A percentile compares a stretch with the other conserved stretches of the same genome.
phyloP scores from a whole-genome alignment of 1,284 basidiomycete genomes.

The Ganoderma lingzhi region DNA sequence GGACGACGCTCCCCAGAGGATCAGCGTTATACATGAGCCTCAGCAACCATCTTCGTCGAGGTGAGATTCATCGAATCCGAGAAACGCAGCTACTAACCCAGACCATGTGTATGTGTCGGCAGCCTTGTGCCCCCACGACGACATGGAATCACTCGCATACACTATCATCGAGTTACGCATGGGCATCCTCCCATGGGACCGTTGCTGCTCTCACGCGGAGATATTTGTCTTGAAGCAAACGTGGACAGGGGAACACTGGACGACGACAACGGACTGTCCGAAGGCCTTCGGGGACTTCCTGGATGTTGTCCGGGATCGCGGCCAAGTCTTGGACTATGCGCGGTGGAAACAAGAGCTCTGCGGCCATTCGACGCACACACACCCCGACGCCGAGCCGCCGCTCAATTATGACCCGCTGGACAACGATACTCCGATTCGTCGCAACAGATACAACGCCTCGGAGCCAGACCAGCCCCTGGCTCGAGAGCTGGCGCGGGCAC shows the following conservation, averaged over 20 bases:
- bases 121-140: background rate
- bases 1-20: background rate
- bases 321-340: background rate
- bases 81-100: background rate
- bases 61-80: background rate
- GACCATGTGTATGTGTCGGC: background rate
- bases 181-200: background rate
- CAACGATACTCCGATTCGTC: background rate
- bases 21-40: background rate
- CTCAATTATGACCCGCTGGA: background rate
- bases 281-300: background rate
- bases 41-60: background rate
- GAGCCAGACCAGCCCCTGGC: background rate
- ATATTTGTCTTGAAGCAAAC: background rate
- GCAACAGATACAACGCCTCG: background rate
- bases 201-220: background rate
- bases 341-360: background rate
- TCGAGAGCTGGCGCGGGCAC: background rate
- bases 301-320: background rate
- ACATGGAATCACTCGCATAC: constrained; percentile 1
- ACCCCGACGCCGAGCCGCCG: background rate
- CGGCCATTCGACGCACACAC: background rate
- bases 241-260: background rate
- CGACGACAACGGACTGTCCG: background rate
- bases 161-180: background rate